These are phyloP conservation scores for Leptodermis oblonga DNA, from an alignment of 257 asterid species.

Conservation along the genomic window DNA sequence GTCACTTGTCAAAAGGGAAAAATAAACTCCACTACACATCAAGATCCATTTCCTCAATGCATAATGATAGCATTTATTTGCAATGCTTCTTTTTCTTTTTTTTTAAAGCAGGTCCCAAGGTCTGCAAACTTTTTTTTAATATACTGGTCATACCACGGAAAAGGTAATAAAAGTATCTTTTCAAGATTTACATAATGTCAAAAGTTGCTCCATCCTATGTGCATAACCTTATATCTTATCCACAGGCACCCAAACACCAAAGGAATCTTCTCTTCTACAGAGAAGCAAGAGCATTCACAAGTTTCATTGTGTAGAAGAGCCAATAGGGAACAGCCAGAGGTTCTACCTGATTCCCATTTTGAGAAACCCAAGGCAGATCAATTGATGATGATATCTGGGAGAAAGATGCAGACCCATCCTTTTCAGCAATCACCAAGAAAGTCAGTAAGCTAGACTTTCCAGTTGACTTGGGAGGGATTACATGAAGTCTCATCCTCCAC, in stretches of 20 bases:
- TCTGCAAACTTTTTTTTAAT: not conserved
- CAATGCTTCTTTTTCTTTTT: not conserved
- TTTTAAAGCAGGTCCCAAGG: not conserved
- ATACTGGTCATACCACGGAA: not conserved
- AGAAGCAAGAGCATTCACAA: not conserved
- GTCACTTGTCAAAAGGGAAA: not conserved
- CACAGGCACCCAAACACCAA: not conserved
- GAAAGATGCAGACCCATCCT: conserved; percentile 41
- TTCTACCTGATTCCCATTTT: conserved; percentile 62
- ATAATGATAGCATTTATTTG: not conserved
- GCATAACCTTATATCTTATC: not conserved
- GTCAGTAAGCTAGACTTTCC: conserved; percentile 56
- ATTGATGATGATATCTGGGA: conserved; percentile 46
- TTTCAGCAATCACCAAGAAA: conserved; percentile 76
- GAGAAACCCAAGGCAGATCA: conserved; percentile 35
- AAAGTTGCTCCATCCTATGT: not conserved
- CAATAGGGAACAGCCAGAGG: conserved; percentile 5
- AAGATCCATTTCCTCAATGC: not conserved
- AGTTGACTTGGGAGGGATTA: conserved; percentile 48
- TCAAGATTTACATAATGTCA: not conserved
- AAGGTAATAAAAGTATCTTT: not conserved
- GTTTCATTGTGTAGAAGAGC: not conserved
- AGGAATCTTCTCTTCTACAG: not conserved
- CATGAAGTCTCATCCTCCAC: conserved; percentile 75
- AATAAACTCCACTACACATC: not conserved